Evolutionary conservation across 2,329 filamentous ascomycete species (phyloP).

Genomic region (Aspergillus ochraceus): DNA sequence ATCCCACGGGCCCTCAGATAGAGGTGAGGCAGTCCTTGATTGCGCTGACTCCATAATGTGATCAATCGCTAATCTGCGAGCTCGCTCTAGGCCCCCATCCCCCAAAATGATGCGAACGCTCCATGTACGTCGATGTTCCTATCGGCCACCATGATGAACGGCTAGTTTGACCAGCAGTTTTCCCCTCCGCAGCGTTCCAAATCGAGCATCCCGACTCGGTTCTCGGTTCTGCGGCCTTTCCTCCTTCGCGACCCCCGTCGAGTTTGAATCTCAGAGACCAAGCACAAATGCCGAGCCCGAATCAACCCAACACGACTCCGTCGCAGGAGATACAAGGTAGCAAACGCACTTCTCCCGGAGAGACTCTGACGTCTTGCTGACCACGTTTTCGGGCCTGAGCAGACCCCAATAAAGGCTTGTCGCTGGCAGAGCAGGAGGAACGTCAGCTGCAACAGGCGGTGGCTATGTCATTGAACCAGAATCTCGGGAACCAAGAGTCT

Average conservation of each 20-base stretch:
- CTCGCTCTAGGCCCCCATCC: constrained; percentile 18
- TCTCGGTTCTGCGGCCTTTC: constrained; percentile 35
- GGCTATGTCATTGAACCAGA: constrained; percentile 46
- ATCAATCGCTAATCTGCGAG: constrained; percentile 6
- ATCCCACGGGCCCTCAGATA: constrained; percentile 36
- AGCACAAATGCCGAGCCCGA: constrained; percentile 18
- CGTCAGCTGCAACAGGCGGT: constrained; percentile 48
- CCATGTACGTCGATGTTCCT: constrained; percentile 24
- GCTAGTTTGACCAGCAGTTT: constrained; percentile 6
- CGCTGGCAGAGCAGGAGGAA: constrained; percentile 45
- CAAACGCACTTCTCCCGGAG: constrained; percentile 4
- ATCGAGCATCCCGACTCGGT: constrained; percentile 39
- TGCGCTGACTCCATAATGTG: background rate
- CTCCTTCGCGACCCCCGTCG: constrained; percentile 51
- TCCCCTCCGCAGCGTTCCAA: constrained; percentile 33
- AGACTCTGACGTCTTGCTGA: constrained; percentile 17
- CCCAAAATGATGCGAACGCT: constrained; percentile 26
- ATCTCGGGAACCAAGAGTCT: constrained; percentile 53
- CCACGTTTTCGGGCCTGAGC: constrained; percentile 12
- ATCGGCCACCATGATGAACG: background rate
- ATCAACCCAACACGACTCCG: constrained; percentile 26
- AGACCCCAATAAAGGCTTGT: constrained; percentile 32
- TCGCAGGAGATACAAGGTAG: constrained; percentile 32
- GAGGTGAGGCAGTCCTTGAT: constrained; percentile 25
- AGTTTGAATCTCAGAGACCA: constrained; percentile 37